Evolutionary conservation across 2,329 filamentous ascomycete species (phyloP), one percentile per base, ranked within the genome.

Genomic region (Akanthomyces dipterigenus): DNA sequence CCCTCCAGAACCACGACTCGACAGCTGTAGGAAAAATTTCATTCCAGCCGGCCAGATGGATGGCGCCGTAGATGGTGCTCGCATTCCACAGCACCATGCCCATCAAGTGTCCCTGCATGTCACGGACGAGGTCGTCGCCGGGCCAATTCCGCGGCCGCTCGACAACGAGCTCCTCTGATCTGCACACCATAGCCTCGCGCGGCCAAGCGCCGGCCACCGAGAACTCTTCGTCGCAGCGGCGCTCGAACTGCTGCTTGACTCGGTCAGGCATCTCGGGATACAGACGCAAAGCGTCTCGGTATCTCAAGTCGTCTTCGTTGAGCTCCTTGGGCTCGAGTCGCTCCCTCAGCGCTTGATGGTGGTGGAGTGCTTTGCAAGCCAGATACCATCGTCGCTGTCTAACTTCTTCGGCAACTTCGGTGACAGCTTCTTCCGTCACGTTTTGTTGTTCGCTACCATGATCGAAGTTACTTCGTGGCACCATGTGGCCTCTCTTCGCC

Each of bases 141-240:
- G 62, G 62, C 62, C 53, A 63, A 16, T 63, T 63, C 48, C 58
- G 20, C 18, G 58, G 57, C 3, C 51, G 58, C 24, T 57, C 50
- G 16, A 61, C 57, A 7, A 63, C 61, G 12, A 63, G 57, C 34
- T 63, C 57, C 28, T 63, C 61, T 20, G 57, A 61, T 14, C 45
- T n/a, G n/a, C 61, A 63, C 42, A 49, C 55, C 11, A 40, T 9
- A 16, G 12, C 54, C n/a, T 56, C 54, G 31, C 54, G 28, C 26
- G 16, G 54, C 54, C 40, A 56, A 8, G 43, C 31, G 31, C 31
- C 31, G 9, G 31, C 31, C 31, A 31, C 12, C 24, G 40, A 22
- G 31, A 42, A 31, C 26, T 46, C n/a, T 31, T 24, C 40, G 18
- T 11, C 54, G 26, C 54, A 56, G 24, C n/a, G 43, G n/a, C 54